These are phyloP conservation scores for Arthrinium puccinioides DNA, from an alignment of 2,329 filamentous ascomycete species.

Conservation along the genomic window DNA sequence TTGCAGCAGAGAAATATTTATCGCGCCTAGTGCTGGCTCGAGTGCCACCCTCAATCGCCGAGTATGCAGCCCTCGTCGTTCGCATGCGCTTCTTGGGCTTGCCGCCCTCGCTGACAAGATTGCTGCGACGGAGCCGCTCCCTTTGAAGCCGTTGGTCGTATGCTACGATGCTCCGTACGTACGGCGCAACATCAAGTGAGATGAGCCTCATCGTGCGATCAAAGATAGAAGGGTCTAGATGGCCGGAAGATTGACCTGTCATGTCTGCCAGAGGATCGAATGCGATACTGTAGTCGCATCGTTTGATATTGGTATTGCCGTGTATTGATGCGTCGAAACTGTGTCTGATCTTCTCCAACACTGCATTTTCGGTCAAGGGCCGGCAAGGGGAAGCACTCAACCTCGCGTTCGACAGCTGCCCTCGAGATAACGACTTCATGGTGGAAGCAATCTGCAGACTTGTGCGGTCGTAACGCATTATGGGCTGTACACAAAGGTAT, in stretches of 20 bases:
- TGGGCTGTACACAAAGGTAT: conserved; percentile 38
- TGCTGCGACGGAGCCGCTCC: conserved; percentile 56
- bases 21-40: conserved; percentile 61
- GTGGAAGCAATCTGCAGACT: conserved; percentile 22
- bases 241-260: conserved; percentile 24
- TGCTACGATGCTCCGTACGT: conserved; percentile 75
- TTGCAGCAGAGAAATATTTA: conserved; percentile 58
- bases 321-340: conserved; percentile 22
- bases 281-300: conserved; percentile 48
- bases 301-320: conserved; percentile 25
- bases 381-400: background rate
- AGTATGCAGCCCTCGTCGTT: conserved; percentile 67
- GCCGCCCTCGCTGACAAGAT: conserved; percentile 53
- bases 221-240: conserved; percentile 65
- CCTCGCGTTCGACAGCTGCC: conserved; percentile 5
- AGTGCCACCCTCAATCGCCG: conserved; percentile 68
- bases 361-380: conserved; percentile 12
- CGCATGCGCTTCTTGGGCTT: conserved; percentile 51
- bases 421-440: conserved; percentile 25
- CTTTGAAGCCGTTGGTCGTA: conserved; percentile 67
- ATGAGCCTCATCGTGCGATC: conserved; percentile 64
- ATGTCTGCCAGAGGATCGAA: conserved; percentile 54
- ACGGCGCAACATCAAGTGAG: conserved; percentile 75
- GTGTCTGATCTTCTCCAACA: conserved; percentile 24
- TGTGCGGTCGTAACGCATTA: conserved; percentile 23